These are phyloP conservation scores for Mallotus repandus DNA, from an alignment of 441 rosid genomes.

Conservation along the genomic window DNA sequence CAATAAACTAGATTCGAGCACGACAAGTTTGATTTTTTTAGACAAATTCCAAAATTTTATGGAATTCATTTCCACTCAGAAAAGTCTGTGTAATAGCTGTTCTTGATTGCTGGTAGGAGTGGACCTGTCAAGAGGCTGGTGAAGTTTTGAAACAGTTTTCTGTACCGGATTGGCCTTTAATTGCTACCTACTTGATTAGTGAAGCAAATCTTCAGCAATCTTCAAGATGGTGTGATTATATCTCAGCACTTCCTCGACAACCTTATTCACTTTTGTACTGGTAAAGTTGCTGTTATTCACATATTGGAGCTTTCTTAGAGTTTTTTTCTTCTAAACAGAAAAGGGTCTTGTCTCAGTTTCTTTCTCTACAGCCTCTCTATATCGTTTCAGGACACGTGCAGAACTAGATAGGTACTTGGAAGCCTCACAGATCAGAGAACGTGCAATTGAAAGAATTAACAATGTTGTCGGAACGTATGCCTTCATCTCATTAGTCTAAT, in stretches of 20 bases:
- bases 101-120: constrained; percentile 39
- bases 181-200: constrained; percentile 84
- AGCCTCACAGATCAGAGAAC: constrained; percentile 92
- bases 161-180: constrained; percentile 98
- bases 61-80: too few relatives aligned
- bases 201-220: constrained; percentile 77
- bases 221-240: constrained; percentile 90
- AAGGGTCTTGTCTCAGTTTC: constrained; percentile 56
- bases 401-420: constrained; percentile 94
- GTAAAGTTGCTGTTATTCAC: constrained; percentile 33
- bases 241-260: constrained; percentile 83
- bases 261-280: constrained; percentile 95
- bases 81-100: too few relatives aligned
- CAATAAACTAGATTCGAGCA: too few relatives aligned
- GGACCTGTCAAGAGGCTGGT: constrained; percentile 77
- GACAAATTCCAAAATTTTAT: too few relatives aligned
- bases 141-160: constrained; percentile 63
- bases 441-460: constrained; percentile 88
- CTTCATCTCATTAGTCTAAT: constrained; percentile 6
- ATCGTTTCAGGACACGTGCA: constrained; percentile 78
- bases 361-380: constrained; percentile 49
- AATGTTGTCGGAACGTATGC: constrained; percentile 88
- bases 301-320: constrained; percentile 17
- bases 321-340: constrained; percentile 26
- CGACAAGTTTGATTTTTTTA: too few relatives aligned